Base-by-base conservation (phyloP, 106 monocot genomes). In the Dendrobium nobile region DNA sequence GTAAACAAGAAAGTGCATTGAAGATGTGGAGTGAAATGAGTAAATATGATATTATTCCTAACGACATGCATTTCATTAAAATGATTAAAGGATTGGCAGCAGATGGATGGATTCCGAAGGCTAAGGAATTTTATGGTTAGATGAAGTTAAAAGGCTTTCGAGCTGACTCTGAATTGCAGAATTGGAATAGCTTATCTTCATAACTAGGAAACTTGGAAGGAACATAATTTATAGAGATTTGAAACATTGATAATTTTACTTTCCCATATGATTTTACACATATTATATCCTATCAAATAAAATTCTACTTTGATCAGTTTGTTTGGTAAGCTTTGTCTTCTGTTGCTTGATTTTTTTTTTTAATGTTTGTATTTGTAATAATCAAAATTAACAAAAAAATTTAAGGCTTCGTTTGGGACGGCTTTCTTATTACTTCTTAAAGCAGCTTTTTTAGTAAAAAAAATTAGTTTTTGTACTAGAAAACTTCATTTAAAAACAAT, bases 21-120 rank as follows among this genome's bases (percentile, higher is more conserved):
- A 92, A 68, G 78, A 80, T 98, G 11, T 98, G 94, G 94, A 77
- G 56, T 54, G 89, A 92, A 72, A 98, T 98, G 92, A 82, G 65
- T 55, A 91, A 26, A 33, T 83, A 85, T 75, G 44, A 82, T 58
- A 74, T 92, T 7, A 47, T 74, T 45, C 91, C 88, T 9, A 73
- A 88, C 13, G 67, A 64, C 78, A 67, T 78, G 48, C 98, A 89
- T 72, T 95, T 91, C 77, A 72, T 82, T 18, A 77, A 78, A 76
- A 6, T 95, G 45, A 85, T 95, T 40, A 77, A 86, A 81, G 92
- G 98, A 11, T 83, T 98, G 88, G 78, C 73, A 44, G 79, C 73
- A 41, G 83, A 84, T 77, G 91, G 91, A 72, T 92, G 92, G 89
- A 85, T 87, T 56, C 81, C 80, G 67, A 95, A 95, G 84, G 98